Base-by-base conservation (phyloP, 202 grass and related monocot genomes). In the Brachypodium distachyon region DNA sequence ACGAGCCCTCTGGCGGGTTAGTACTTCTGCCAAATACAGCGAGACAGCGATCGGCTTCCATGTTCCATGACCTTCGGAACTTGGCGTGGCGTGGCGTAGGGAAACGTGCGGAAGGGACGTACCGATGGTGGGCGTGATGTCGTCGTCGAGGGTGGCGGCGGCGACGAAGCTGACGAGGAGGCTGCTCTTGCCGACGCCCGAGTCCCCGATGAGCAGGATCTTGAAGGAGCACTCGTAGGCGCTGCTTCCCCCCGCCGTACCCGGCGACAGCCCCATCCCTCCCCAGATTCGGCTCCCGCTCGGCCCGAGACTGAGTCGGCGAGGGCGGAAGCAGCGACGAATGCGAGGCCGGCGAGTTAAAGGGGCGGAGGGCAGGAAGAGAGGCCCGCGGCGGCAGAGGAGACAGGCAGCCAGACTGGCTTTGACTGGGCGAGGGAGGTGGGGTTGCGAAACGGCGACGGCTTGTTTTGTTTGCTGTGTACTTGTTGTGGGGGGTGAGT, bases 181-280 rank as follows among this genome's bases (percentile, higher is more conserved):
- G 84, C 91, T 97, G 81, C 94, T 97, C 91, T 97, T 97, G 72
- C 94, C 94, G 44, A 97, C 94, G 19, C 50, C 84, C 42, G 94
- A 94, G 74, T 97, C 94, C 32, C 94, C 94, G 84, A 97, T 97
- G 48, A 97, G 84, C 32, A 97, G 86, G 77, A 92, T 88, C 79
- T 97, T 97, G 84, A 97, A 97, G 61, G 86, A 92, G 87, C 92
- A 97, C 41, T 92, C 84, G 68, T 90, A 84, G 18, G 87, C 74
- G 61, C 18, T 63, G 76, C 77, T 42, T 40, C 47, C 81, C 12
- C 62, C 70, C 25, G 37, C 70, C 77, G 81, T 63, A 13, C 25
- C 74, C 68, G 80, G 74, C 80, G 85, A 83, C 16, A 34, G 74
- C 61, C 80, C 78, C 83, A 19, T 1, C 65, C 5, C 16, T 0